phyloP scores from a whole-genome alignment of 2,329 filamentous ascomycete genomes.

The Exserohilum rostratum region DNA sequence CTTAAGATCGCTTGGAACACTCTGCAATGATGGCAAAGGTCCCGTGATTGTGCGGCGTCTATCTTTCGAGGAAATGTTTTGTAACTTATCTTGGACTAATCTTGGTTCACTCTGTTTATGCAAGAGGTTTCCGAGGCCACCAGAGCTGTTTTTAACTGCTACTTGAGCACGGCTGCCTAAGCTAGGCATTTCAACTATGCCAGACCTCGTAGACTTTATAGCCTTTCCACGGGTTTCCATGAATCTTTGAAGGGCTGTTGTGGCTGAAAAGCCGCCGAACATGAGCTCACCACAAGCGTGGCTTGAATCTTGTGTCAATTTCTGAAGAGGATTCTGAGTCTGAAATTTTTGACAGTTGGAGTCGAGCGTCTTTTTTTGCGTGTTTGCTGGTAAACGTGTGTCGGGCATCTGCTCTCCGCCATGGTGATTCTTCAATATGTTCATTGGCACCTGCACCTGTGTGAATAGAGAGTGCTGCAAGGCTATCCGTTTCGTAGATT shows the following conservation, averaged over 20 bases:
- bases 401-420: too few species aligned
- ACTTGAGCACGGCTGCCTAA: too few species aligned
- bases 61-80: neutral
- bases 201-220: neutral
- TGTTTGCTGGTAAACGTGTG: neutral
- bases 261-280: conserved; percentile 51
- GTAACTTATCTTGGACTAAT: neutral
- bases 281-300: conserved; percentile 29
- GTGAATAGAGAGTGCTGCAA: neutral
- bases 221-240: conserved; percentile 55
- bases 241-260: conserved; percentile 56
- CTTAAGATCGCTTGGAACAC: conserved; percentile 22
- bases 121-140: neutral
- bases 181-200: neutral
- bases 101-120: neutral
- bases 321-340: neutral
- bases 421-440: too few species aligned
- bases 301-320: neutral
- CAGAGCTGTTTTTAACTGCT: neutral
- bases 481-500: neutral
- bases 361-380: neutral
- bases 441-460: neutral
- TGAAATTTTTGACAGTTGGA: neutral
- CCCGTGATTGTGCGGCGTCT: neutral
- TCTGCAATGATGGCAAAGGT: conserved; percentile 31